Evolutionary conservation across 192 early-diverging fungal genomes (phyloP), one percentile per base, ranked within the genome.

Genomic region (Paraglomus brasilianum): DNA sequence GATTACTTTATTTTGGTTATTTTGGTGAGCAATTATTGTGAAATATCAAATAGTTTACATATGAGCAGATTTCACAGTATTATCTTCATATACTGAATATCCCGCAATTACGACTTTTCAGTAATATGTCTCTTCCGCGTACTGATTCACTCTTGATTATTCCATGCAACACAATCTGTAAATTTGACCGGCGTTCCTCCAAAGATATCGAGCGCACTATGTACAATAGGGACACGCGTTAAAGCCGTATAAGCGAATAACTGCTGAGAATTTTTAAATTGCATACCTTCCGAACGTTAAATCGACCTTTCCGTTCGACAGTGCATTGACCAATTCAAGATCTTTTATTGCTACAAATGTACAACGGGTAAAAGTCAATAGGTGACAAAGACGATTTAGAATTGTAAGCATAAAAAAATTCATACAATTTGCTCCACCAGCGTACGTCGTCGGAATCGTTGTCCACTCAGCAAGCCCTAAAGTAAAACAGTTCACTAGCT

Each of bases 151-250:
- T 24, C 56, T 42, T 47, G 17, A 5, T 77, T 65, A 78, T 93
- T 93, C 91, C 91, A 93, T 30, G 58, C 76, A 9, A 93, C 80
- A 72, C 91, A 93, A 41, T 96, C 93, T 3, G 75, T 74, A 77
- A 97, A 95, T 49, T 79, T 85, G 10, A 99, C 87, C 40, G 85
- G 83, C 21, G 70, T 76, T 8, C 97, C 97, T 53, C 97, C 97
- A 87, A 99, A 99, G 17, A 99, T 92, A 79, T 99, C 97, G 75
- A 99, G 71, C 4, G 97, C 95, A 77, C 94, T 94, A 57, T 30
- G 7, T 51, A 19, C 45, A 59, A 58, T 40, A 49, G 21, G 30
- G 14, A 39, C 38, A 2, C 42, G 5, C 49, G 4, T 5, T 8
- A 45, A 22, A 69, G 13, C 66, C 14, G 38, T 15, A 11, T 14